Percentiles rank a stretch among this genome's conserved stretches.
These are phyloP conservation scores for Starmera stellimalicola DNA, from an alignment of 1,139 yeast species.

Conservation along the genomic window DNA sequence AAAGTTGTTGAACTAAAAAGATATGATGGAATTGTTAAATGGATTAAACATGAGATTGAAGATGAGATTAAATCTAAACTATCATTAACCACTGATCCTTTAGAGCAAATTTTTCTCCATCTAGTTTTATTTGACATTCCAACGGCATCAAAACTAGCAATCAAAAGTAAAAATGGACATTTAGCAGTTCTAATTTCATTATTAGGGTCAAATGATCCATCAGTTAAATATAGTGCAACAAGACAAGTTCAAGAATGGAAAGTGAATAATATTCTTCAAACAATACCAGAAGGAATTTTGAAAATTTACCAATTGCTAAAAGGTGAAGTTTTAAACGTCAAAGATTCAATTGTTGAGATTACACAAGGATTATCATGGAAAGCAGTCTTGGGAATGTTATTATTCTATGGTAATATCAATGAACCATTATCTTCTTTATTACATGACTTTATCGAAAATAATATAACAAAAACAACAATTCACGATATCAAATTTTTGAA, in stretches of 20 bases:
- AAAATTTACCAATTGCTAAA: conserved; percentile 58
- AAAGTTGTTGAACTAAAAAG: conserved; percentile 31
- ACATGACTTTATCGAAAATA: conserved; percentile 18
- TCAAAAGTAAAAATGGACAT: conserved; percentile 52
- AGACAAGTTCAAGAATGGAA: conserved; percentile 63
- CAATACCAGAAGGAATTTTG: conserved; percentile 44
- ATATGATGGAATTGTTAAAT: conserved; percentile 38
- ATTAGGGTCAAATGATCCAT: conserved; percentile 57
- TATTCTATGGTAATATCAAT: conserved; percentile 52
- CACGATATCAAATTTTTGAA: conserved; percentile 22
- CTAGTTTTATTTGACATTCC: conserved; percentile 50
- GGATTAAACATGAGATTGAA: conserved; percentile 47
- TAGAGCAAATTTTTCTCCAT: conserved; percentile 42
- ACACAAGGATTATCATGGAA: conserved; percentile 55
- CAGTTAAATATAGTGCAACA: conserved; percentile 44
- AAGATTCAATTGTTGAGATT: conserved; percentile 23
- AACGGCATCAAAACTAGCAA: conserved; percentile 54
- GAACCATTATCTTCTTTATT: conserved; percentile 29
- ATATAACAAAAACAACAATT: conserved; percentile 16
- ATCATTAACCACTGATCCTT: conserved; percentile 23
- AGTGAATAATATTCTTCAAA: conserved; percentile 26
- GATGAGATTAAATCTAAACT: conserved; percentile 33
- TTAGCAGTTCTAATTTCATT: conserved; percentile 62
- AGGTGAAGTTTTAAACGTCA: conserved; percentile 35
- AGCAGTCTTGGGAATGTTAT: conserved; percentile 43